Percentiles rank a stretch among this genome's conserved stretches.
Evolutionary conservation across 129 eudicot species (phyloP).

Genomic region (Mikania micrantha): DNA sequence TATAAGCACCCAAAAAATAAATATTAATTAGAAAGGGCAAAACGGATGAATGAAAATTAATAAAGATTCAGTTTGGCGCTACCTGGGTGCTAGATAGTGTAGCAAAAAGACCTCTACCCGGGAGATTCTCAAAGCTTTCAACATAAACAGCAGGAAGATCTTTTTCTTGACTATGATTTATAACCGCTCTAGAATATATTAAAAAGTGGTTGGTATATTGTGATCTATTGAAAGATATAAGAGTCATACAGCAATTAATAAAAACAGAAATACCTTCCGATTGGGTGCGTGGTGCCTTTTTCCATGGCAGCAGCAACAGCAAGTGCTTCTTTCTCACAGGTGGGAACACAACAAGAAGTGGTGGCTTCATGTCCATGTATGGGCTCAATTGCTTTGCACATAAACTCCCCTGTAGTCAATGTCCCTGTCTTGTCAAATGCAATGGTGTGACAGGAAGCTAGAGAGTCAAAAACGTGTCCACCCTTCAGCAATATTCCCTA

Average conservation of each 20-base stretch:
- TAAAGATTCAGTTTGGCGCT: background rate
- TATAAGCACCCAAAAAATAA: slow-evolving; percentile 32
- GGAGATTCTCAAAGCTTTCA: slow-evolving; percentile 85
- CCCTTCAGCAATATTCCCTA: slow-evolving; percentile 98
- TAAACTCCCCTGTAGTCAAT: slow-evolving; percentile 90
- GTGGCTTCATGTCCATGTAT: slow-evolving; percentile 72
- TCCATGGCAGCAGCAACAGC: slow-evolving; percentile 99
- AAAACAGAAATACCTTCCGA: slow-evolving; percentile 86
- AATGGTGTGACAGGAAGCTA: slow-evolving; percentile 77
- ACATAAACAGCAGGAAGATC: slow-evolving; percentile 93
- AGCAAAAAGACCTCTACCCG: slow-evolving; percentile 94
- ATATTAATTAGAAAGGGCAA: background rate
- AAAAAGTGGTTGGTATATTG: background rate
- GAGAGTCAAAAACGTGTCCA: slow-evolving; percentile 88
- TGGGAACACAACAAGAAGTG: slow-evolving; percentile 78
- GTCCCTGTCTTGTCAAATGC: slow-evolving; percentile 99
- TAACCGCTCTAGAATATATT: slow-evolving; percentile 73
- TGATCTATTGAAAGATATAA: background rate
- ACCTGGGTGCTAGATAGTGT: slow-evolving; percentile 91
- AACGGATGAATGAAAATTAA: background rate
- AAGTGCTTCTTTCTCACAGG: slow-evolving; percentile 94
- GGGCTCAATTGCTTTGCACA: slow-evolving; percentile 94
- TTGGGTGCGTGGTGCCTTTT: slow-evolving; percentile 98
- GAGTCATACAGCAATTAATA: background rate
- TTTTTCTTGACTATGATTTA: slow-evolving; percentile 79